These are phyloP conservation scores for Pythium folliculosum DNA, from an alignment of 352 stramenopile genomes.

Conservation along the genomic window DNA sequence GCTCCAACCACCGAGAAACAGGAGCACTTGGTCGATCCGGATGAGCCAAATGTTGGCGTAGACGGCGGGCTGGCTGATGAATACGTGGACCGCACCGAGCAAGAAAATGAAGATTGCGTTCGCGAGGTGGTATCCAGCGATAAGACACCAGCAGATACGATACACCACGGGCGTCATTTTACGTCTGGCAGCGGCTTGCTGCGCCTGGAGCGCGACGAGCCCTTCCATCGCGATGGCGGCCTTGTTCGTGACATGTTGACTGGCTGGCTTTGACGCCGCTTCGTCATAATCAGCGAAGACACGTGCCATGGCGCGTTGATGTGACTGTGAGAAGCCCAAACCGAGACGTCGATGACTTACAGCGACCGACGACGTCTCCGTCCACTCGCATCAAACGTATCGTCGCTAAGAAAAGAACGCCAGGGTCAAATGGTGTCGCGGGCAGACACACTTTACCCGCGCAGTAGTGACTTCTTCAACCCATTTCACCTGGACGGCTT, in stretches of 20 bases:
- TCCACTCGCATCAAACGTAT: no score
- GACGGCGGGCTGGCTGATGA: background rate
- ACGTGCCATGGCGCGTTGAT: no score
- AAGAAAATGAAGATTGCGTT: background rate
- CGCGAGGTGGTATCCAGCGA: background rate
- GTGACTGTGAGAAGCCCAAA: no score
- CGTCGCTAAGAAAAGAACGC: no score
- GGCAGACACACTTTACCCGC: no score
- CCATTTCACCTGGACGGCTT: background rate
- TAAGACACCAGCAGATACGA: background rate
- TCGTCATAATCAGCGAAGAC: no score
- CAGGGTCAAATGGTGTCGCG: no score
- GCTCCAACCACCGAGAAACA: background rate
- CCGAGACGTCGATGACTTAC: no score
- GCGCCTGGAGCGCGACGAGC: background rate
- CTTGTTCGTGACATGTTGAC: background rate
- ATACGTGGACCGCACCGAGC: background rate
- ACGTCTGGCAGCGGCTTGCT: background rate
- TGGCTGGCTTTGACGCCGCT: no score
- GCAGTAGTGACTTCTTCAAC: background rate
- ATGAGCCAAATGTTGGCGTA: slow-evolving; percentile 1
- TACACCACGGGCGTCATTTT: background rate
- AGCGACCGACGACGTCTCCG: no score
- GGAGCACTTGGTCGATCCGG: background rate
- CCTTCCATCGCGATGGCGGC: background rate